Evolutionary conservation across 768 basidiomycete genomes (phyloP), one percentile per base, ranked within the genome.

Genomic region (Lactifluus pinguis): DNA sequence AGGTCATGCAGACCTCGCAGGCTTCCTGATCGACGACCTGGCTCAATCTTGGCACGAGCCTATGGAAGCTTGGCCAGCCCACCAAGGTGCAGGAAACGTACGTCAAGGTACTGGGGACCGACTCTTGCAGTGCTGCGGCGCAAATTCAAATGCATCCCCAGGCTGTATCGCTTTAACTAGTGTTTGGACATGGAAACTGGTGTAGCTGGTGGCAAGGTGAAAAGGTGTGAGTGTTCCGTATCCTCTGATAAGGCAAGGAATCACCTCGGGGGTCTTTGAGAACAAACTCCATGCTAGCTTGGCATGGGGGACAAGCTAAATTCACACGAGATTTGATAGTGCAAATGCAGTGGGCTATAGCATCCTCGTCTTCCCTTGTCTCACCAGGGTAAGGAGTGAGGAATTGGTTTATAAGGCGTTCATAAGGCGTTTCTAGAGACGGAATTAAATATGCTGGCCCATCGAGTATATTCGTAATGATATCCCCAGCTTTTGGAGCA

Each of bases 41-140:
- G 71, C 76, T 95, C 62, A 99, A 98, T 70, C 81, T 98, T 17
- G 97, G 92, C 11, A 97, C 95, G 29, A 87, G 89, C 56, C 84
- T 82, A 66, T 83, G 95, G 19, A 92, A 90, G 71, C 76, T 89
- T 11, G 83, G 81, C 4, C 71, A 69, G 14, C 69, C 73, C 13
- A 80, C 83, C 36, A 84, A 88, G 55, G 92, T 97, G 4, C 82
- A 83, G 66, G 71, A 69, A 2, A 80, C 86, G 34, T 98, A 95
- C 70, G 78, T 81, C 65, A 83, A 82, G 56, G 93, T 95, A 1
- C 75, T 98, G 19, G 84, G 89, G 68, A 82, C 97, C 38, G 92
- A 98, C 66, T 85, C 93, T n/a, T 81, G 88, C 36, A 83, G 89
- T 62, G 79, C 89, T 1, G 79, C 84, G 11, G 93, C 92, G n/a